Percentiles rank a stretch among this genome's conserved stretches.
Evolutionary conservation across 257 asterid species (phyloP).

Genomic region (Gentiana macrophylla): DNA sequence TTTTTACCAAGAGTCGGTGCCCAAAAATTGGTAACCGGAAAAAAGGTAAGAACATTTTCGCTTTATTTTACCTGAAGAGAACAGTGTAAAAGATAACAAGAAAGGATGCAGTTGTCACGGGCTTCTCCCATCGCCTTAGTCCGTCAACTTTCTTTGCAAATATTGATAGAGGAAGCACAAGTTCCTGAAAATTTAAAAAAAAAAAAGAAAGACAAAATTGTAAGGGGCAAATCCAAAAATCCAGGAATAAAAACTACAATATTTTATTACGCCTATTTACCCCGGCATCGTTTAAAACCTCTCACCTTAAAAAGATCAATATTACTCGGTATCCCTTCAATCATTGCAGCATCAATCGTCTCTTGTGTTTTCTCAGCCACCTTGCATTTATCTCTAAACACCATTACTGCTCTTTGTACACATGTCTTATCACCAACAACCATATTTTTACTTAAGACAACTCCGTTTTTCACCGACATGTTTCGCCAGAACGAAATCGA

Average conservation of each 20-base stretch:
- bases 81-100: slow-evolving; percentile 57
- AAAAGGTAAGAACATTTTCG: slow-evolving; percentile 1
- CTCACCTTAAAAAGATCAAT: slow-evolving; percentile 92
- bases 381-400: slow-evolving; percentile 55
- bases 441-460: slow-evolving; percentile 65
- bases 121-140: slow-evolving; percentile 89
- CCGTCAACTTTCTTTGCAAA: slow-evolving; percentile 50
- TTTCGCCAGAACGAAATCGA: slow-evolving; percentile 79
- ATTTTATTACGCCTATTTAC: neutral
- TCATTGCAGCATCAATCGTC: slow-evolving; percentile 89
- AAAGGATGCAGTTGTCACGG: slow-evolving; percentile 70
- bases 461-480: slow-evolving; percentile 33
- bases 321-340: slow-evolving; percentile 95
- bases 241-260: neutral
- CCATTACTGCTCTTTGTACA: slow-evolving; percentile 67
- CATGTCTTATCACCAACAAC: slow-evolving; percentile 60
- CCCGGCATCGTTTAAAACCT: neutral
- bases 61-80: slow-evolving; percentile 54
- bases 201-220: neutral
- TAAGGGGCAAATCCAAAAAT: neutral
- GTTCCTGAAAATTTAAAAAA: slow-evolving; percentile 48
- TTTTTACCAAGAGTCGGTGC: neutral
- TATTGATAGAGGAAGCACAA: slow-evolving; percentile 65
- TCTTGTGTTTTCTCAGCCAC: slow-evolving; percentile 92
- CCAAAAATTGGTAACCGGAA: neutral